These are phyloP conservation scores for Phylloporus sp. DNA, from an alignment of 768 basidiomycete genomes.

Conservation along the genomic window DNA sequence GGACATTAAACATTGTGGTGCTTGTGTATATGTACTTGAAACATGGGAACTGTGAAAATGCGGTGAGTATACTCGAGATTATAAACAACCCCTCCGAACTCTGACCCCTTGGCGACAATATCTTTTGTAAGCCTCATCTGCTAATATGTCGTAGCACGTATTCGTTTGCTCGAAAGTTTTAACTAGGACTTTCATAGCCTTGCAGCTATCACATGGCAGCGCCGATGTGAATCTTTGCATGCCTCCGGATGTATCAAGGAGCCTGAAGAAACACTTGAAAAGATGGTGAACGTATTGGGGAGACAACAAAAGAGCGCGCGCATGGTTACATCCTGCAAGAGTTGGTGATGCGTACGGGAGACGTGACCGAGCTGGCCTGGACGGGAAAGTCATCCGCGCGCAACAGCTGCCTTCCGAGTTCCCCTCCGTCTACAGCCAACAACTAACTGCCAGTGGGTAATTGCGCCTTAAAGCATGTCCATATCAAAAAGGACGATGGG, in stretches of 20 bases:
- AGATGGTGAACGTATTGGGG: neutral
- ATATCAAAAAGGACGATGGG: too few relatives aligned
- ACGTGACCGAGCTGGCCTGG: neutral
- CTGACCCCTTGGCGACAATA: neutral
- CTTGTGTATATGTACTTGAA: conserved; percentile 1
- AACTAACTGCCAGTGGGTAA: too few relatives aligned
- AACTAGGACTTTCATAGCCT: neutral
- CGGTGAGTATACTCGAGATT: neutral
- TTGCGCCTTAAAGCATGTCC: too few relatives aligned
- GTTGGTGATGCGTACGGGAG: neutral
- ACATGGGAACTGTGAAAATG: neutral
- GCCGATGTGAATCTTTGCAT: neutral
- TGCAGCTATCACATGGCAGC: neutral
- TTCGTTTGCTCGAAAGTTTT: neutral
- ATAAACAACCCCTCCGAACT: conserved; percentile 25
- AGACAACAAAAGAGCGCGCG: neutral
- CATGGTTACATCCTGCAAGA: neutral
- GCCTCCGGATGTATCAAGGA: neutral
- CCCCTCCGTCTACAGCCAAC: neutral
- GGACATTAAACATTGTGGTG: neutral
- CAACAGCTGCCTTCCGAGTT: conserved; percentile 3
- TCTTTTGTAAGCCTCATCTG: neutral
- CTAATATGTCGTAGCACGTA: neutral
- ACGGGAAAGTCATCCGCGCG: neutral
- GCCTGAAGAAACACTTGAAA: neutral